Conservation (phyloP, 208 protist genomes). For the Naegleria lovaniensis region DNA sequence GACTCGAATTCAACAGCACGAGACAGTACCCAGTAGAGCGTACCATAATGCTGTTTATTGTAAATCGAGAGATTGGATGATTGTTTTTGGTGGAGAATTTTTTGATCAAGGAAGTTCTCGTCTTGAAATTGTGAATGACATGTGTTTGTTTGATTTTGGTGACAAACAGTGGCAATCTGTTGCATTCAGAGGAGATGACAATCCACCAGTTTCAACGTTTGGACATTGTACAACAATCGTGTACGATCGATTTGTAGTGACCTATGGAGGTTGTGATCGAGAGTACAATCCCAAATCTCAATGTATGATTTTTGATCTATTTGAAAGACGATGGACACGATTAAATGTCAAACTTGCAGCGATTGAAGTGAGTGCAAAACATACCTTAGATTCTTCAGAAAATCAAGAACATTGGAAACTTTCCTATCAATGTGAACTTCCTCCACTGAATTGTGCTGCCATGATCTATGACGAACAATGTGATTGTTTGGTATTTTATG, state of each 20-base stretch:
- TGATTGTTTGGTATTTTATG: not conserved
- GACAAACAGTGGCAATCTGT: not conserved
- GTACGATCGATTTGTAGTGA: not conserved
- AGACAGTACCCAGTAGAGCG: not conserved
- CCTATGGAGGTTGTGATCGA: not conserved
- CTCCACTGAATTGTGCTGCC: not conserved
- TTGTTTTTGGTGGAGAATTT: not conserved
- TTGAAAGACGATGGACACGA: not conserved
- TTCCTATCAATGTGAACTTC: not conserved
- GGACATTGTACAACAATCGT: not conserved
- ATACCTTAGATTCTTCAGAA: not conserved
- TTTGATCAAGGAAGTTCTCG: not conserved
- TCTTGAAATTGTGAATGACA: not conserved
- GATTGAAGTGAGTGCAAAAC: not conserved
- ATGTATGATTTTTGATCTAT: not conserved
- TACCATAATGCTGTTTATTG: constrained; percentile 12
- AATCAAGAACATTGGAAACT: not conserved
- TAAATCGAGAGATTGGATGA: not conserved
- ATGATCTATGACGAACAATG: not conserved
- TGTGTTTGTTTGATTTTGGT: not conserved
- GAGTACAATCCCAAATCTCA: not conserved
- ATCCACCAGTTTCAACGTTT: not conserved
- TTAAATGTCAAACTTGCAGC: not conserved
- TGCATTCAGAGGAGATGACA: not conserved
- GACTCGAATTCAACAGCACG: not conserved